phyloP scores from a whole-genome alignment of 768 basidiomycete genomes.

The Termitomyces sp. region DNA sequence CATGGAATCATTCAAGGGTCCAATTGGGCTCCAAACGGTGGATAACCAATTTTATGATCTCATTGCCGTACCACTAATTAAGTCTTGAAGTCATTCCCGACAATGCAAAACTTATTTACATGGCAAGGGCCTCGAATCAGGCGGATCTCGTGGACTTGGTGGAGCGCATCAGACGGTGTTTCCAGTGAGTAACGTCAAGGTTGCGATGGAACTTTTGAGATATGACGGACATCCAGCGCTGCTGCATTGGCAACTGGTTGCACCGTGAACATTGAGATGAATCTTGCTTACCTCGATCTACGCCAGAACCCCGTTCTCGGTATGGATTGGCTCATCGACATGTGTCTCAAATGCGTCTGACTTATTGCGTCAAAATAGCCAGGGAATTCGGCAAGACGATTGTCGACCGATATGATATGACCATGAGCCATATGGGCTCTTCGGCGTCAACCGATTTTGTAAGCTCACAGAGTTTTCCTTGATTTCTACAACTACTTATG shows the following conservation, averaged over 20 bases:
- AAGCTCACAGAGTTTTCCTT: conserved; percentile 23
- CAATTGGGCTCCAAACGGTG: conserved; percentile 69
- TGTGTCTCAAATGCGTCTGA: not conserved
- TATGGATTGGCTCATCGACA: conserved; percentile 19
- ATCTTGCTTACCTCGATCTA: conserved; percentile 49
- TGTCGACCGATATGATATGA: conserved; percentile 40
- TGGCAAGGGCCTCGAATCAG: conserved; percentile 64
- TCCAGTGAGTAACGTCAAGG: conserved; percentile 48
- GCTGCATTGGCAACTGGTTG: conserved; percentile 65
- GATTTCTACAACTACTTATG: not conserved
- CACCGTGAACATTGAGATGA: conserved; percentile 40
- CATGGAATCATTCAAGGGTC: conserved; percentile 75
- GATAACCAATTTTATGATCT: conserved; percentile 11
- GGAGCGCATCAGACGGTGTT: conserved; percentile 63
- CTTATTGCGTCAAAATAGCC: conserved; percentile 30
- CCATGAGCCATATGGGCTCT: conserved; percentile 23
- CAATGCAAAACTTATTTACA: conserved; percentile 72
- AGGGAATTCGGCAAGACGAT: conserved; percentile 48
- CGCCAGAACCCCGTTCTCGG: conserved; percentile 56
- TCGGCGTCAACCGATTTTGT: conserved; percentile 81
- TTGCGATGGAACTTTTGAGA: not conserved
- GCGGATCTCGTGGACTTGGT: conserved; percentile 50
- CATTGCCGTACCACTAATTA: not conserved
- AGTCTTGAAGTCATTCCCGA: conserved; percentile 70
- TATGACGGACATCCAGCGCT: conserved; percentile 40